Base-by-base conservation (phyloP, 257 asterid genomes). In the Fraxinus americana region DNA sequence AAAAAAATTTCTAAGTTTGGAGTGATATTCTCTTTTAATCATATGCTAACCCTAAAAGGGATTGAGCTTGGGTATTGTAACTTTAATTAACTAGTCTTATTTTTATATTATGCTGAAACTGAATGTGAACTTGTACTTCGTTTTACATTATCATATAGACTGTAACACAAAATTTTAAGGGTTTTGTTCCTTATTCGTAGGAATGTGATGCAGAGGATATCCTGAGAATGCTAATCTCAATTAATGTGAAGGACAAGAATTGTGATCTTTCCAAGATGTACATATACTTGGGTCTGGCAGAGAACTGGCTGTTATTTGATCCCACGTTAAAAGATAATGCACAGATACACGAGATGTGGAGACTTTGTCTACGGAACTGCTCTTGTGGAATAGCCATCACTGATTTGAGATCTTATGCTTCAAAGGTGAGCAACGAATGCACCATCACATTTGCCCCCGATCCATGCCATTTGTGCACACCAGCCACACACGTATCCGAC, bases 321-420 rank as follows among this genome's bases (percentile, higher is more conserved):
- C 34, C 87, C 27, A 34, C 63, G 34, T 41, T 85, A 68, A 83
- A 88, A 77, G 91, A 89, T 74, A 80, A 89, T 69, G 82, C 84
- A n/a, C 81, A 48, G 34, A 32, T 90, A 23, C 78, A 27, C 14
- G 86, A 85, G 80, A 85, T 89, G 86, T 95, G 99, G 98, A 80
- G 85, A 25, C 74, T 73, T 38, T 91, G 85, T 81, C 90, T 93
- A 61, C 89, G 94, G n/a, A 89, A 90, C 72, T 91, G 91, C 83
- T 91, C 97, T 54, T 86, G 90, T 77, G 93, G 92, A 68, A 88
- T 96, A 80, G 80, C 89, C 71, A 86, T 91, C 82, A 88, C 95
- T 3, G 98, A 96, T 83, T 81, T 91, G 91, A 91, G 99, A 86
- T 81, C 92, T 77, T 91, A 84, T 77, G 98, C 99, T 79, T 90